These are phyloP conservation scores for Cupressus sempervirens DNA, from an alignment of 75 land plant species.

Conservation along the genomic window DNA sequence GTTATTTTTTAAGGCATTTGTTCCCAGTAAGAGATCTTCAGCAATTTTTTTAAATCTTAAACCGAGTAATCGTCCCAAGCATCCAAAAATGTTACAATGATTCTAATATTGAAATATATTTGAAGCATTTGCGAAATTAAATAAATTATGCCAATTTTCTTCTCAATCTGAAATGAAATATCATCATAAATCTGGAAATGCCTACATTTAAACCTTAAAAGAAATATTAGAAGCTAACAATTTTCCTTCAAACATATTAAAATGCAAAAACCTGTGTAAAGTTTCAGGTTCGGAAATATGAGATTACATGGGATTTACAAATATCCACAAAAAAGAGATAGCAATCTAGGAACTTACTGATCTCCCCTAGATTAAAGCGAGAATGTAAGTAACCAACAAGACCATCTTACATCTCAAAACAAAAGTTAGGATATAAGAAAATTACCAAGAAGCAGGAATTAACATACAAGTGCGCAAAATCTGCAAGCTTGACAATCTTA, in stretches of 20 bases:
- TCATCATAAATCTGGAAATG: background rate
- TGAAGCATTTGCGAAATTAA: background rate
- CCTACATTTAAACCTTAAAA: background rate
- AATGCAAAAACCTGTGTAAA: background rate
- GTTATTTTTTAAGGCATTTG: too few relatives aligned
- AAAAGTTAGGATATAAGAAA: background rate
- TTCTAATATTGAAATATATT: background rate
- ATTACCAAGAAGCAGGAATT: background rate
- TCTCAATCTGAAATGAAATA: background rate
- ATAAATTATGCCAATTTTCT: background rate
- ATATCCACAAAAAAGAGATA: too few relatives aligned
- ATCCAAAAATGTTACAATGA: background rate
- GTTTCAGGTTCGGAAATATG: background rate
- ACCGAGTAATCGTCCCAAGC: background rate
- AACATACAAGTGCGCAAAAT: background rate
- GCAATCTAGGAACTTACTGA: too few relatives aligned
- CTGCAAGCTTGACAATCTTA: background rate
- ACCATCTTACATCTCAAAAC: background rate
- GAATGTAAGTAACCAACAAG: background rate
- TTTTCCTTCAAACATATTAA: background rate
- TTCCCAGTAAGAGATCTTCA: too few relatives aligned
- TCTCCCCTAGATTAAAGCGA: too few relatives aligned
- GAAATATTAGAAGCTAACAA: background rate
- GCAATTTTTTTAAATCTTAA: too few relatives aligned
- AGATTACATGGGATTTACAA: background rate